Evolutionary conservation across 2,329 filamentous ascomycete species (phyloP), one percentile per base, ranked within the genome.

Genomic region (Neocucurbitaria cava): DNA sequence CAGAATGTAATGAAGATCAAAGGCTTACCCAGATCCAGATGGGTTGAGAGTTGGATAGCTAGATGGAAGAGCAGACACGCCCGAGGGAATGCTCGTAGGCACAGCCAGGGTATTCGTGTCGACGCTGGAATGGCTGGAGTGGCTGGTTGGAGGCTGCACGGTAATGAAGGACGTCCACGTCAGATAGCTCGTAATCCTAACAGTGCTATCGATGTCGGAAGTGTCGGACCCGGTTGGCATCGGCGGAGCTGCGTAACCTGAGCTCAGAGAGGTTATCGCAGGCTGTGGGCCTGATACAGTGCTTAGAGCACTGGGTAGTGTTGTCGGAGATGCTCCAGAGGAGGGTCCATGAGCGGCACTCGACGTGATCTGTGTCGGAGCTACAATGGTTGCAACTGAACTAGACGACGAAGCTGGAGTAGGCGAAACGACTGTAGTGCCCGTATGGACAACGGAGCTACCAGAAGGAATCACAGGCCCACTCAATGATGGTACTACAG

Each of bases 11-110:
- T 8, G 39, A 30, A 26, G 8, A 2, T 23, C 10, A 15, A 39
- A 38, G 13, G 61, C 60, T 62, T 58, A 69, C 69, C 67, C 67
- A 56, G 67, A 64, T 8, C 66, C 66, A 23, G 66, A 70, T 3
- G 69, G n/a, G n/a, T n/a, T n/a, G n/a, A n/a, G n/a, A n/a, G n/a
- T n/a, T n/a, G n/a, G 64, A 45, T 24, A 64, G 5, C 65, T 64
- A 20, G 65, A 70, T 2, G 69, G 64, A 42, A 21, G 23, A 35
- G 42, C 49, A 43, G 65, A 61, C 24, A 62, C 51, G 46, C 54
- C 58, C 1, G 67, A 65, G 13, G 59, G 59, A 13, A 35, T 43
- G 49, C 62, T 68, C 28, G 67, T 70, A 6, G 59, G 39, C 3
- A 57, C 50, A 45, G 58, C 61, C 24, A 62, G 41, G n/a, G 58